phyloP scores from a whole-genome alignment of 164 flowering plant genomes.

The Tetracentron sinense region DNA sequence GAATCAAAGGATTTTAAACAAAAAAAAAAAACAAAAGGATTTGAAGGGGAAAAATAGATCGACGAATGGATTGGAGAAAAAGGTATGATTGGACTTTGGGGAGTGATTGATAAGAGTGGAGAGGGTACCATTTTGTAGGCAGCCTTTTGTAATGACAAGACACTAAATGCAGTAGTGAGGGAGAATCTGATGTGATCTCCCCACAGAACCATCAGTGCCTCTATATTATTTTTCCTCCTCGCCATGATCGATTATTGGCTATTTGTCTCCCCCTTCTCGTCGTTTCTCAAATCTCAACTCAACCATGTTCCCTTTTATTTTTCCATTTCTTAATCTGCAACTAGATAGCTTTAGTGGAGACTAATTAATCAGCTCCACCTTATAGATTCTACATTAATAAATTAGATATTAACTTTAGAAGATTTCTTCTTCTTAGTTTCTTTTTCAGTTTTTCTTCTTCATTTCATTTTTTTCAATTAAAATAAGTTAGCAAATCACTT shows the following conservation, averaged over 20 bases:
- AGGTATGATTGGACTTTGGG: background rate
- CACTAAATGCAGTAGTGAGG: slow-evolving; percentile 6
- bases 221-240: background rate
- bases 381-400: background rate
- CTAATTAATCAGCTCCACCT: background rate
- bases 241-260: background rate
- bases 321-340: background rate
- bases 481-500: too few relatives aligned
- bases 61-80: background rate
- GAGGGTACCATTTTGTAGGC: slow-evolving; percentile 1
- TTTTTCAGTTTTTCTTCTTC: too few relatives aligned
- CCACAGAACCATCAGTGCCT: too few relatives aligned
- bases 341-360: background rate
- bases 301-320: background rate
- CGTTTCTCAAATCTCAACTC: background rate
- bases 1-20: too few relatives aligned
- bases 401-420: too few relatives aligned
- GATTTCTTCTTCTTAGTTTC: too few relatives aligned
- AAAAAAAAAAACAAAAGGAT: too few relatives aligned
- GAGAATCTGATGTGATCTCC: slow-evolving; percentile 7
- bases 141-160: slow-evolving; percentile 8
- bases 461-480: too few relatives aligned
- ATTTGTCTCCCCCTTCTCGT: background rate
- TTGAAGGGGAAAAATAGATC: background rate
- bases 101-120: background rate